Evolutionary conservation across 1,284 basidiomycete species (phyloP), one percentile per base, ranked within the genome.

Genomic region (Mycosarcoma mackinlayi): DNA sequence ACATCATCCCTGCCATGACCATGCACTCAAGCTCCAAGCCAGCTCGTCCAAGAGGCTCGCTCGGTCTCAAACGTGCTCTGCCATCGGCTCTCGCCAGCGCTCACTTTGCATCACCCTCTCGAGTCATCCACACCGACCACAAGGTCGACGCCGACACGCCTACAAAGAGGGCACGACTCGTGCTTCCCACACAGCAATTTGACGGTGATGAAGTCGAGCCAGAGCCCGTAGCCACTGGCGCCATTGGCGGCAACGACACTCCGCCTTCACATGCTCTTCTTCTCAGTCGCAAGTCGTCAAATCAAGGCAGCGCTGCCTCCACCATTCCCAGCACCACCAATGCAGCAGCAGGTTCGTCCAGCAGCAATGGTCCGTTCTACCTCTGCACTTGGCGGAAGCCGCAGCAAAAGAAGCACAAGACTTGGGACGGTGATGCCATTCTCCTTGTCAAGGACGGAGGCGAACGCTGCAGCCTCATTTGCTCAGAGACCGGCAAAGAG

Each of bases 331-430:
- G 8, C 8, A 30, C n/a, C 3, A 24, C 45, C 28, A 52, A 37
- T 19, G 37, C 63, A 39, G 37, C 31, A n/a, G 21, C 54, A n/a
- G 46, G 48, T 18, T 21, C 55, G n/a, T 56, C 56, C 34, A 54
- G 31, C 25, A 41, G 64, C 10, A 53, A 44, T 6, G 76, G 74
- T 11, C 75, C 74, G 3, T 80, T 70, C 50, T 82, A 72, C 42
- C 54, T 78, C 19, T 81, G 79, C 59, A 68, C 70, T 11, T 82
- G 77, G 76, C 86, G 92, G 23, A 91, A 90, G 75, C 89, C 88
- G 25, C 90, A 91, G 77, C 85, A 85, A 21, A 89, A 87, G 82
- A 94, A 93, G 84, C 88, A 93, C 80, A 92, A 92, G 82, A 92
- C 89, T 1, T 94, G 92, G 92, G 92, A 94, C 73, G 91, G 78